Conservation (phyloP, 2,329 filamentous ascomycete species). For the Colletotrichum somersetense region DNA sequence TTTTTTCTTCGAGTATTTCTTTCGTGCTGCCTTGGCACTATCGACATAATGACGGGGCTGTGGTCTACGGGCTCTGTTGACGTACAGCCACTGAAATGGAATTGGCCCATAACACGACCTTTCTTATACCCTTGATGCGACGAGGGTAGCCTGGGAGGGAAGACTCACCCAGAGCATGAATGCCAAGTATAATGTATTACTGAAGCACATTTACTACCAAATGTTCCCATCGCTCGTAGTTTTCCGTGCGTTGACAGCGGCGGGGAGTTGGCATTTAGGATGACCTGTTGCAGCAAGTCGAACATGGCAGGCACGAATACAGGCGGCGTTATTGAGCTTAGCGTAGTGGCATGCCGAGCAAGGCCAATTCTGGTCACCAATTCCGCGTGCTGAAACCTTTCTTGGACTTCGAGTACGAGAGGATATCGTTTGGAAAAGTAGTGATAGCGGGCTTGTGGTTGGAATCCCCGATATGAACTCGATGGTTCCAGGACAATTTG, state of each 20-base stretch:
- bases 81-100: slow-evolving; percentile 11
- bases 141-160: slow-evolving; percentile 2
- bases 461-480: neutral
- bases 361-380: neutral
- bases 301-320: neutral
- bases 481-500: neutral
- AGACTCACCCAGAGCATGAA: neutral
- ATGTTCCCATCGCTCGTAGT: neutral
- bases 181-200: slow-evolving; percentile 36
- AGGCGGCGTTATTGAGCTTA: neutral
- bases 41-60: neutral
- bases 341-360: neutral
- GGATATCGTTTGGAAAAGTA: neutral
- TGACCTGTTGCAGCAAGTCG: too few species aligned
- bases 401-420: neutral
- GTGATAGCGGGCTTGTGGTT: neutral
- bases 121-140: slow-evolving; percentile 31
- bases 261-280: neutral
- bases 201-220: neutral
- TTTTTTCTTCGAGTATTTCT: neutral
- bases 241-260: neutral
- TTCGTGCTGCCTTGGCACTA: slow-evolving; percentile 12
- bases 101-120: slow-evolving; percentile 15
- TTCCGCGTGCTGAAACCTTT: neutral
- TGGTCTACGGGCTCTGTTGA: neutral